These are phyloP conservation scores for Spizellomyces punctatus DNA, from an alignment of 192 early-diverging fungal species.

Conservation along the genomic window DNA sequence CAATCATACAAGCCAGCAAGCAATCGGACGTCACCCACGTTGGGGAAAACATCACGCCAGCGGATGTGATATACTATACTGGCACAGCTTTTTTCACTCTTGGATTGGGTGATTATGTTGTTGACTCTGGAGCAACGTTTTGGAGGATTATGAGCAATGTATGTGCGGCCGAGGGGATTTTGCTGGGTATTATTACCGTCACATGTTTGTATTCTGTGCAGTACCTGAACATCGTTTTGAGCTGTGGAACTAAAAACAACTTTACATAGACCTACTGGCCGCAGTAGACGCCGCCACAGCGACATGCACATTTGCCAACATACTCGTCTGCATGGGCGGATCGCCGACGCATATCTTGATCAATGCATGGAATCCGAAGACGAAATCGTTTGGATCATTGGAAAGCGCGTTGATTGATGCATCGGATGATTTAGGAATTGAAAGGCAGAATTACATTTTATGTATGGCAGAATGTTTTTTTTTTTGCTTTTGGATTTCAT, in stretches of 20 bases:
- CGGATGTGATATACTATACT: neutral
- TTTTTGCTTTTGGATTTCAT: neutral
- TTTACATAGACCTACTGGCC: neutral
- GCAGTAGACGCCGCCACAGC: neutral
- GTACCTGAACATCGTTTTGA: neutral
- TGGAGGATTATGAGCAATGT: neutral
- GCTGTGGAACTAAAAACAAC: neutral
- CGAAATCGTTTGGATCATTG: neutral
- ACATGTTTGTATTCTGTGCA: constrained; percentile 1
- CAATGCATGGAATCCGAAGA: neutral
- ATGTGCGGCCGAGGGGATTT: neutral
- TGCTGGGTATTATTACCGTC: neutral
- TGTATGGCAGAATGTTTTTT: neutral
- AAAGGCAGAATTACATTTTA: neutral
- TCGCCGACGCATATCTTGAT: neutral
- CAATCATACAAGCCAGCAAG: neutral
- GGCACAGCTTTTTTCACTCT: neutral
- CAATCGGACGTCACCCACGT: neutral
- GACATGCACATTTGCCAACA: constrained; percentile 1
- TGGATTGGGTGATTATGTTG: neutral
- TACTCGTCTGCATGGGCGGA: neutral
- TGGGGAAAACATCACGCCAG: neutral
- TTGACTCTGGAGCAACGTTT: neutral
- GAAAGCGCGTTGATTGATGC: neutral
- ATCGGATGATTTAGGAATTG: neutral